These are phyloP conservation scores for Hyphopichia homilentoma DNA, from an alignment of 805 yeast species.

Conservation along the genomic window DNA sequence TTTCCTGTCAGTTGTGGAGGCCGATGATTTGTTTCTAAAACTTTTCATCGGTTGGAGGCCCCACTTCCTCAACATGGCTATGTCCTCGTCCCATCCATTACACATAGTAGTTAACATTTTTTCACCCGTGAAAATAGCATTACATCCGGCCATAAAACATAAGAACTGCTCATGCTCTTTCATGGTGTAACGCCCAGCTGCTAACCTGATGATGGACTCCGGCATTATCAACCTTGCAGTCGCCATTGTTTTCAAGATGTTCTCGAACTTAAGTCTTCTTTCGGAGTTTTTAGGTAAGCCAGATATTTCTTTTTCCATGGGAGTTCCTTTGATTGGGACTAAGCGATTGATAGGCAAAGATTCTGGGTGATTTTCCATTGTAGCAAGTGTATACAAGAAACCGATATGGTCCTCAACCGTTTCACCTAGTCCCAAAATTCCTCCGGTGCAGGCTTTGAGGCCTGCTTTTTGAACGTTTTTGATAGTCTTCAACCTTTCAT, in stretches of 20 bases:
- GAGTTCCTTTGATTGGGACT: slow-evolving; percentile 79
- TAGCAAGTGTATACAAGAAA: slow-evolving; percentile 62
- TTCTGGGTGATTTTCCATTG: slow-evolving; percentile 72
- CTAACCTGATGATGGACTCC: slow-evolving; percentile 61
- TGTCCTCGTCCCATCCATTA: slow-evolving; percentile 82
- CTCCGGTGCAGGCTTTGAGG: slow-evolving; percentile 72
- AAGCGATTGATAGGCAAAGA: slow-evolving; percentile 76
- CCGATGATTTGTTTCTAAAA: slow-evolving; percentile 26
- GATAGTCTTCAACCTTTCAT: slow-evolving; percentile 67
- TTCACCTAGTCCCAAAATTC: slow-evolving; percentile 77
- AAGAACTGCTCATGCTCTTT: slow-evolving; percentile 70
- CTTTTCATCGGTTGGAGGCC: slow-evolving; percentile 59
- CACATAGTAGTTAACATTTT: slow-evolving; percentile 80
- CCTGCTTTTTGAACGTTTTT: slow-evolving; percentile 61
- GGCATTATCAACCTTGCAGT: slow-evolving; percentile 80
- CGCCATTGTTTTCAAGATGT: slow-evolving; percentile 64
- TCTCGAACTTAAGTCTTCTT: slow-evolving; percentile 53
- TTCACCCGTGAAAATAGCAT: slow-evolving; percentile 79
- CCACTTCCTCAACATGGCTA: slow-evolving; percentile 63
- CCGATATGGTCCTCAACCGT: slow-evolving; percentile 67
- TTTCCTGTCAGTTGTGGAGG: too few relatives aligned
- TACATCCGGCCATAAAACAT: slow-evolving; percentile 75
- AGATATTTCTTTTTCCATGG: slow-evolving; percentile 55
- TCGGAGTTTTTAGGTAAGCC: slow-evolving; percentile 27
- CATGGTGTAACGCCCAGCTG: slow-evolving; percentile 83